These are phyloP conservation scores for Cylindrodendrum hubeiense DNA, from an alignment of 2,329 filamentous ascomycete species.

Conservation along the genomic window DNA sequence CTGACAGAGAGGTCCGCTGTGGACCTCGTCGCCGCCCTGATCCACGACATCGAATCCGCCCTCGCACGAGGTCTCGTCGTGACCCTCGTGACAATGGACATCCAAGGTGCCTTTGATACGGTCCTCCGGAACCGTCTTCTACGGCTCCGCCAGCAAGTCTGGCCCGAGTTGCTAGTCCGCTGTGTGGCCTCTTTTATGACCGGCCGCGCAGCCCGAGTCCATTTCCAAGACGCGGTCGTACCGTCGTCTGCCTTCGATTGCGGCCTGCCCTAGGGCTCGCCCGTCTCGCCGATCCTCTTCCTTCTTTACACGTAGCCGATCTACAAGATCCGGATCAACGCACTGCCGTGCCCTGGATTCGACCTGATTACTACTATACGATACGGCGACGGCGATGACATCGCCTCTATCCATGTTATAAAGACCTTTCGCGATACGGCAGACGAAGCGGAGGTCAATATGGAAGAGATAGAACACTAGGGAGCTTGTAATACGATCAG, in stretches of 20 bases:
- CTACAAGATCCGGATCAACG: neutral
- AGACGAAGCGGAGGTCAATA: neutral
- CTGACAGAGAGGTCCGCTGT: conserved; percentile 37
- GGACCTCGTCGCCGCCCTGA: conserved; percentile 22
- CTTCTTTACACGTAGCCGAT: neutral
- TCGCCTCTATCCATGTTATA: neutral
- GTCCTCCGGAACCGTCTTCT: conserved; percentile 34
- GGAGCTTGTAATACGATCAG: neutral
- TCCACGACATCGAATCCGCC: conserved; percentile 35
- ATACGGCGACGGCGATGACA: neutral
- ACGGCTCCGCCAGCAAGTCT: conserved; percentile 30
- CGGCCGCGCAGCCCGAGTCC: neutral
- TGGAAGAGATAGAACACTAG: neutral
- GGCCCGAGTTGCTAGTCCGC: conserved; percentile 20
- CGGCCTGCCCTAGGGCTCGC: conserved; percentile 10
- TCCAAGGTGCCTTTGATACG: conserved; percentile 35
- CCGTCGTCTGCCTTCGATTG: conserved; percentile 8
- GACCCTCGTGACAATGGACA: conserved; percentile 32
- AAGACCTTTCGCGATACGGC: neutral
- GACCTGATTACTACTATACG: neutral
- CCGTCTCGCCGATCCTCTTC: neutral
- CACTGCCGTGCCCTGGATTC: neutral
- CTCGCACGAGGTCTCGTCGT: conserved; percentile 20
- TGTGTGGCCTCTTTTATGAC: conserved; percentile 32
- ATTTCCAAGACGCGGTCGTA: conserved; percentile 22